Evolutionary conservation across 2,329 filamentous ascomycete species (phyloP).

Genomic region (Waltergamsia citrina): DNA sequence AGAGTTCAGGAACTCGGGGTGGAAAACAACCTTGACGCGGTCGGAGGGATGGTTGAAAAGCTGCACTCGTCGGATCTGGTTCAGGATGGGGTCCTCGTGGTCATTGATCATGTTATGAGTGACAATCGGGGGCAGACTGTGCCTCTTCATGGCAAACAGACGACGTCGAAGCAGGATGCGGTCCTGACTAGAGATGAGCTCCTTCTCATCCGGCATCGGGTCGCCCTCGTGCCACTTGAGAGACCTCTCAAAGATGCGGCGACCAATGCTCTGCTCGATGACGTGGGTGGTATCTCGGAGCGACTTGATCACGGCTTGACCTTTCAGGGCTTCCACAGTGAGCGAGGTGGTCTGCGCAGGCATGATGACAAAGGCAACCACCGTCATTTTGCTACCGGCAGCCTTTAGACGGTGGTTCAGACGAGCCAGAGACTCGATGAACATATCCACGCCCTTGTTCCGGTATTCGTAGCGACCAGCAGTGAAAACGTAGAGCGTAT

Average conservation of each 20-base stretch:
- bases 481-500: constrained; percentile 96
- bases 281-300: constrained; percentile 86
- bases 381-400: constrained; percentile 78
- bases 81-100: constrained; percentile 83
- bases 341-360: constrained; percentile 91
- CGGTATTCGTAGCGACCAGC: constrained; percentile 95
- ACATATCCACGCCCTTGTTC: constrained; percentile 99
- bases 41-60: constrained; percentile 94
- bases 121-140: constrained; percentile 84
- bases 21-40: constrained; percentile 95
- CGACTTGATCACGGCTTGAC: constrained; percentile 95
- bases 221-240: constrained; percentile 94
- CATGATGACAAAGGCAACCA: constrained; percentile 98
- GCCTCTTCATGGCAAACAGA: constrained; percentile 93
- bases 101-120: constrained; percentile 99
- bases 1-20: constrained; percentile 94
- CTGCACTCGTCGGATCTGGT: constrained; percentile 91
- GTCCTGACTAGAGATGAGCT: constrained; percentile 84
- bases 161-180: constrained; percentile 85
- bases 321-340: constrained; percentile 90
- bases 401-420: constrained; percentile 88
- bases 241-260: constrained; percentile 88
- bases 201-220: constrained; percentile 90
- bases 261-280: constrained; percentile 86
- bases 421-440: constrained; percentile 90